Conservation (phyloP, 768 basidiomycete species). For the Rhodotorula diobovata region DNA sequence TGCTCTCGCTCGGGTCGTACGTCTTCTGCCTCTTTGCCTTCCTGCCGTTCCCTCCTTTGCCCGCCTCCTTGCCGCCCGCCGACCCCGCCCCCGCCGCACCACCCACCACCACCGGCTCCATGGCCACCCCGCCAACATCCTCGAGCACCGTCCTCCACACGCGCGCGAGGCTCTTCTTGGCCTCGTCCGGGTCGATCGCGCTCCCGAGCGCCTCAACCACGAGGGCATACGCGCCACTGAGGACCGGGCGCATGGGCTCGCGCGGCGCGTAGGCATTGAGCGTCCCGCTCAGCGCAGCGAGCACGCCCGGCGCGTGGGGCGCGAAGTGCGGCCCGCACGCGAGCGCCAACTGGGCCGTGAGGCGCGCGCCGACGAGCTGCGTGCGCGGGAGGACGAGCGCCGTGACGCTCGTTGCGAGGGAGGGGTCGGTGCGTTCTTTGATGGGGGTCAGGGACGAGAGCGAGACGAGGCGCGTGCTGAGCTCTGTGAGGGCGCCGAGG, state of each 20-base stretch:
- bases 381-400: conserved; percentile 16
- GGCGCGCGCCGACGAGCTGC: conserved; percentile 21
- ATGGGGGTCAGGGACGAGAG: conserved; percentile 24
- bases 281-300: conserved; percentile 15
- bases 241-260: conserved; percentile 32
- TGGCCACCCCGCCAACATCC: conserved; percentile 31
- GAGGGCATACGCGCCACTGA: conserved; percentile 22
- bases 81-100: no score
- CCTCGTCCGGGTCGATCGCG: conserved; percentile 33
- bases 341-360: conserved; percentile 25
- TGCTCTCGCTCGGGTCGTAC: conserved; percentile 35
- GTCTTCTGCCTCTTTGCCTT: conserved; percentile 33
- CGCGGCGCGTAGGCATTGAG: conserved; percentile 15
- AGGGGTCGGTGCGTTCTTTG: conserved; percentile 30
- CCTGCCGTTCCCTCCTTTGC: conserved; percentile 5
- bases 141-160: conserved; percentile 35
- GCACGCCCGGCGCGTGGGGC: conserved; percentile 1
- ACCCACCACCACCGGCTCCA: conserved; percentile 23
- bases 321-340: not conserved
- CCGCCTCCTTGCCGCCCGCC: not conserved
- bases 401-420: not conserved
- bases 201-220: conserved; percentile 15
- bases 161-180: conserved; percentile 29
- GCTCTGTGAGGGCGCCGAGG: conserved; percentile 31
- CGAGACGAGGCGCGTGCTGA: conserved; percentile 11